phyloP scores from a whole-genome alignment of 495 filamentous ascomycete species.

The Pyronema omphalodes region DNA sequence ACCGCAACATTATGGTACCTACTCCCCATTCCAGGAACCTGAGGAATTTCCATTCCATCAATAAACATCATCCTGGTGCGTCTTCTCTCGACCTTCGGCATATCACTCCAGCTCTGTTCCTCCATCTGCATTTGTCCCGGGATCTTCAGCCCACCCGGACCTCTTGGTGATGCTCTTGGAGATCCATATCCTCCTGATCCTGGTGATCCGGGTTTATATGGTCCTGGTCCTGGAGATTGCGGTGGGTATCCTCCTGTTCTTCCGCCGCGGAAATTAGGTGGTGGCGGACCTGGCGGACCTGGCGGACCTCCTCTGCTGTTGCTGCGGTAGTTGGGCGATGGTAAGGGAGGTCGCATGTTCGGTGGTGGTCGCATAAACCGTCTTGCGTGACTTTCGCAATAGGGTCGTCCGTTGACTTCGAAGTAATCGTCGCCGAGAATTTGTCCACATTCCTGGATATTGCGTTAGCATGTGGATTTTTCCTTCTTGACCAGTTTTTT shows the following conservation, averaged over 20 bases:
- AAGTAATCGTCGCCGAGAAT: slow-evolving; percentile 33
- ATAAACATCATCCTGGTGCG: slow-evolving; percentile 82
- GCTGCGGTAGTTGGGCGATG: too few species aligned
- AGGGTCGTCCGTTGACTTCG: slow-evolving; percentile 45
- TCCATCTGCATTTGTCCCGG: too few species aligned
- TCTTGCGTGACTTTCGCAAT: slow-evolving; percentile 76
- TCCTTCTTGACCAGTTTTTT: too few species aligned
- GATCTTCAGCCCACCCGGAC: slow-evolving; percentile 15
- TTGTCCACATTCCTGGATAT: slow-evolving; percentile 25
- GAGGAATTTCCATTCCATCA: slow-evolving; percentile 25
- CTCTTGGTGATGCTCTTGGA: slow-evolving; percentile 10
- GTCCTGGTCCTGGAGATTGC: slow-evolving; percentile 15
- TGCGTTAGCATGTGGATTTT: background rate
- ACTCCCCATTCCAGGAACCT: background rate
- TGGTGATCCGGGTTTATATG: too few species aligned
- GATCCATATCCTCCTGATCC: slow-evolving; percentile 6
- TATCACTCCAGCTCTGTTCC: too few species aligned
- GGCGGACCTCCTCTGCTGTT: too few species aligned
- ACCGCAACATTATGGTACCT: background rate
- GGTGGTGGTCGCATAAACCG: slow-evolving; percentile 33
- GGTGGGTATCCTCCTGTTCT: slow-evolving; percentile 12
- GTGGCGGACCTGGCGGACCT: slow-evolving; percentile 5
- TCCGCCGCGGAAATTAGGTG: background rate
- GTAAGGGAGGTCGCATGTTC: too few species aligned
- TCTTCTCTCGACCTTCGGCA: slow-evolving; percentile 43